These are phyloP conservation scores for Yamadazyma akitaensis DNA, from an alignment of 805 yeast species.

Conservation along the genomic window DNA sequence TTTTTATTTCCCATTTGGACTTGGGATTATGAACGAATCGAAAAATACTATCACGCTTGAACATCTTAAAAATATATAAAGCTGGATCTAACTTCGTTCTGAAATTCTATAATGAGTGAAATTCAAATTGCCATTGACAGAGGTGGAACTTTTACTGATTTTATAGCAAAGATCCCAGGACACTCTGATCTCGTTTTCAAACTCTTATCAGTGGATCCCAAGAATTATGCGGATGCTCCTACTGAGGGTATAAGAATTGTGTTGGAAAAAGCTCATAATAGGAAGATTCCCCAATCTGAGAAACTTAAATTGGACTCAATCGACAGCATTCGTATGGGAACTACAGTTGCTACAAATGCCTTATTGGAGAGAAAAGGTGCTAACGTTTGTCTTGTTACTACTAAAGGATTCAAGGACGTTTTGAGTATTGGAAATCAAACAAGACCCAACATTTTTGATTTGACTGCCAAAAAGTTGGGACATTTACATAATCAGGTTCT, in stretches of 20 bases:
- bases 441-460: conserved; percentile 84
- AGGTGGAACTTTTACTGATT: conserved; percentile 93
- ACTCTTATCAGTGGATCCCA: conserved; percentile 83
- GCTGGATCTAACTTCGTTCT: not conserved
- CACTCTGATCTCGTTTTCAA: conserved; percentile 68
- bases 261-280: conserved; percentile 56
- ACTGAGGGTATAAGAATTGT: conserved; percentile 85
- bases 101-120: conserved; percentile 11
- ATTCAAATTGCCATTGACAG: conserved; percentile 33
- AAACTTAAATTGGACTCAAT: conserved; percentile 59
- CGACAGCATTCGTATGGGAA: conserved; percentile 79
- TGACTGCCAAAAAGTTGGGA: conserved; percentile 68
- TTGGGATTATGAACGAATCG: too few relatives aligned
- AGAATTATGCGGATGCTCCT: conserved; percentile 86
- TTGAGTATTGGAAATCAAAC: conserved; percentile 86
- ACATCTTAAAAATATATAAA: too few relatives aligned
- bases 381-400: conserved; percentile 76
- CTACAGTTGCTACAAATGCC: conserved; percentile 96
- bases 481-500: conserved; percentile 71
- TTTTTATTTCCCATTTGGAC: not conserved
- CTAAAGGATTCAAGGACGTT: conserved; percentile 85
- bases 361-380: conserved; percentile 91
- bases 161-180: conserved; percentile 47
- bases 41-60: too few relatives aligned
- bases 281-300: conserved; percentile 42